phyloP scores from a whole-genome alignment of 495 filamentous ascomycete genomes.

The Ascobolus immersus region DNA sequence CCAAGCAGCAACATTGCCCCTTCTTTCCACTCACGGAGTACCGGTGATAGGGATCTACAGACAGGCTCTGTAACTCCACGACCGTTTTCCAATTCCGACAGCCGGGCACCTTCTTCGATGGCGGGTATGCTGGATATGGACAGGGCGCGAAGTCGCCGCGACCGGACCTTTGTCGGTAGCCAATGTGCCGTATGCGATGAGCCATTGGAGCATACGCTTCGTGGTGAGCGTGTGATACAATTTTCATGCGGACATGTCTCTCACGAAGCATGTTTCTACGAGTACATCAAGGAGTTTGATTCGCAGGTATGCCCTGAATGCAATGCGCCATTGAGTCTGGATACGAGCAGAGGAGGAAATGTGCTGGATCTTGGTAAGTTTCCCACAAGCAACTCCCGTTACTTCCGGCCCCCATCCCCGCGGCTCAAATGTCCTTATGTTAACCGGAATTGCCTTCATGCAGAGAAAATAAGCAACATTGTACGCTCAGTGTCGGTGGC shows the following conservation, averaged over 20 bases:
- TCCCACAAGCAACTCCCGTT: not conserved
- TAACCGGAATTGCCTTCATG: conserved; percentile 9
- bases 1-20: too few species aligned
- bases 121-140: conserved; percentile 57
- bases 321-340: conserved; percentile 72
- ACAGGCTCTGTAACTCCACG: too few species aligned
- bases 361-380: conserved; percentile 73
- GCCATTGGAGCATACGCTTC: conserved; percentile 83
- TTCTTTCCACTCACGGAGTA: too few species aligned
- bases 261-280: conserved; percentile 97
- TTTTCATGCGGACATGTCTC: conserved; percentile 91
- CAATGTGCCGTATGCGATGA: conserved; percentile 95
- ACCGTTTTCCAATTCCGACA: too few species aligned
- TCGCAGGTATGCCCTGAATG: conserved; percentile 88
- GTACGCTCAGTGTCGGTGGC: conserved; percentile 58
- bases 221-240: conserved; percentile 82
- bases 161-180: conserved; percentile 82
- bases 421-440: conserved; percentile 1
- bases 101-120: too few species aligned
- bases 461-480: conserved; percentile 89
- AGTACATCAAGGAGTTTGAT: conserved; percentile 88
- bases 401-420: too few species aligned
- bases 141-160: conserved; percentile 53
- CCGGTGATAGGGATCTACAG: too few species aligned
- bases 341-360: conserved; percentile 88